Percentiles rank a stretch among this genome's conserved stretches.
Conservation (phyloP, 768 basidiomycete species). For the Suillus tomentosus region DNA sequence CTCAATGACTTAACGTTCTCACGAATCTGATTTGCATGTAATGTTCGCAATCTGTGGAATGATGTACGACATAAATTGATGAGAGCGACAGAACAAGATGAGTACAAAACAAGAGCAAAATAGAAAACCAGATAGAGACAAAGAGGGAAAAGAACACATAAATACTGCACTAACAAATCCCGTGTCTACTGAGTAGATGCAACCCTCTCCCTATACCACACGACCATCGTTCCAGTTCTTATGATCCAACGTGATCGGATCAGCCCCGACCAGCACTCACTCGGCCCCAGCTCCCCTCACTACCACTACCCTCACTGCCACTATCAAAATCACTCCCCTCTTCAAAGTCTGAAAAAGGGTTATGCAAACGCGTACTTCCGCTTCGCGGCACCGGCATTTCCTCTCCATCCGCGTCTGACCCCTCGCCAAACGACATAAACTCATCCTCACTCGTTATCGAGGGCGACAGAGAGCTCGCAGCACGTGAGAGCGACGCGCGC, state of each 20-base stretch:
- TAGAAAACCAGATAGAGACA: background rate
- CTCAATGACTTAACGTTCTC: no score
- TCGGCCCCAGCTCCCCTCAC: conserved; percentile 6
- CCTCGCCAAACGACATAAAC: conserved; percentile 4
- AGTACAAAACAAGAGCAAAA: background rate
- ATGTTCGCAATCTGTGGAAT: no score
- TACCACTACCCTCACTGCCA: conserved; percentile 2
- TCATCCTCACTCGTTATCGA: conserved; percentile 4
- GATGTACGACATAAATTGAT: conserved; percentile 2
- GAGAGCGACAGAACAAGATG: background rate
- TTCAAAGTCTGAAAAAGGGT: conserved; percentile 3
- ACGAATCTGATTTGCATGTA: no score
- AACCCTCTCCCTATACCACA: background rate
- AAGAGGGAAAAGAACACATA: background rate
- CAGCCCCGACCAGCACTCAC: background rate
- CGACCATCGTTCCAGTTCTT: background rate
- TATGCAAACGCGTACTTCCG: background rate
- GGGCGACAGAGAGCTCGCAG: background rate
- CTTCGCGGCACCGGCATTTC: background rate
- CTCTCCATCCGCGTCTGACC: background rate
- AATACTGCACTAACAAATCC: background rate
- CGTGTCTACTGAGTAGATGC: background rate
- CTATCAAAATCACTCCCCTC: conserved; percentile 7
- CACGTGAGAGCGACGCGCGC: background rate
- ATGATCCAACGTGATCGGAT: background rate